Conservation (phyloP, 2,329 filamentous ascomycete species). For the Cladophialophora immunda region DNA sequence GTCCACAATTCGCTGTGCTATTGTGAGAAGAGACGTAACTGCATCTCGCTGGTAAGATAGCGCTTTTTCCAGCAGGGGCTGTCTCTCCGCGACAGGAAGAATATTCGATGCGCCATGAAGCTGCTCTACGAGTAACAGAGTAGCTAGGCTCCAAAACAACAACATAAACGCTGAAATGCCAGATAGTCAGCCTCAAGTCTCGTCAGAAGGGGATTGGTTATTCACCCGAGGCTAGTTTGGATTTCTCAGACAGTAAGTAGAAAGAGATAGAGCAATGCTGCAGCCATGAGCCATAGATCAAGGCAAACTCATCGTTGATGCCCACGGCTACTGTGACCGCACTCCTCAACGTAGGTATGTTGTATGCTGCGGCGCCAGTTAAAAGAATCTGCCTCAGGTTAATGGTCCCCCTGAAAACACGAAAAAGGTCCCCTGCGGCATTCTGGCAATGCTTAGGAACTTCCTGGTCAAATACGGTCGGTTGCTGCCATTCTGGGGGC, state of each 20-base stretch:
- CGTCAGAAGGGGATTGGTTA: neutral
- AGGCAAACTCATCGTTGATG: conserved; percentile 20
- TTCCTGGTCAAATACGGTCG: conserved; percentile 22
- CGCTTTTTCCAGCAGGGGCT: conserved; percentile 16
- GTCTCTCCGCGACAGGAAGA: conserved; percentile 8
- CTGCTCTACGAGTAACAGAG: conserved; percentile 25
- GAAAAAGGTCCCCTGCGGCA: conserved; percentile 31
- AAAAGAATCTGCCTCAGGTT: conserved; percentile 19
- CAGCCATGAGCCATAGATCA: conserved; percentile 28
- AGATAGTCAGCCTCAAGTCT: conserved; percentile 2
- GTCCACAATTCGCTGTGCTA: conserved; percentile 29
- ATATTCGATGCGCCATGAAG: conserved; percentile 21
- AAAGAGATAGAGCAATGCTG: conserved; percentile 30
- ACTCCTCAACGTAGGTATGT: conserved; percentile 5
- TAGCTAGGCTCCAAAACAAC: conserved; percentile 26
- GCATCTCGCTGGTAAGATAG: conserved; percentile 17
- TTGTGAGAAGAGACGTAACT: conserved; percentile 26
- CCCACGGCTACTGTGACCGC: neutral
- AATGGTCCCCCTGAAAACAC: conserved; percentile 22
- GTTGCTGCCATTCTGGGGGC: conserved; percentile 19
- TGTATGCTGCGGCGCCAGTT: neutral
- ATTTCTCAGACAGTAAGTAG: conserved; percentile 29
- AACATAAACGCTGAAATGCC: conserved; percentile 23
- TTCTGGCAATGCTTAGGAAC: conserved; percentile 25
- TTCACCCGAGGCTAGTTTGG: conserved; percentile 30